Conservation (phyloP, 495 filamentous ascomycete genomes). For the Umbilicaria muhlenbergii region DNA sequence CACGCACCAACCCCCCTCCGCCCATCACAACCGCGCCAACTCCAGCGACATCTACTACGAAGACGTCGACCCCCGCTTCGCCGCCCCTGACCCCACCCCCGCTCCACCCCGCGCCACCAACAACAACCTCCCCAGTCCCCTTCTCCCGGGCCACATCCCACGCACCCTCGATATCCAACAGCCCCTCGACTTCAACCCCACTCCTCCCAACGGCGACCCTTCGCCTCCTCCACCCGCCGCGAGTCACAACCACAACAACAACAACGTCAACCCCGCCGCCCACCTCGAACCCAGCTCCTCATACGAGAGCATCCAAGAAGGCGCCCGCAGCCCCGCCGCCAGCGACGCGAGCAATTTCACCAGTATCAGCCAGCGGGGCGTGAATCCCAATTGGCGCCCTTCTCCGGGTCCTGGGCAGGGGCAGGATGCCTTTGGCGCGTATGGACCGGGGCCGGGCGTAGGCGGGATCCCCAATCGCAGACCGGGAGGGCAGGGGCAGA, state of each 20-base stretch:
- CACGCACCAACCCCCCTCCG: constrained; percentile 15
- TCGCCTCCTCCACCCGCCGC: constrained; percentile 14
- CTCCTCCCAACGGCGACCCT: constrained; percentile 13
- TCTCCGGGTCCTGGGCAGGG: constrained; percentile 6
- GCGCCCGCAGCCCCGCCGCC: constrained; percentile 56
- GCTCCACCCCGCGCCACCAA: constrained; percentile 8
- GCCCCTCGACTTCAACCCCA: constrained; percentile 15
- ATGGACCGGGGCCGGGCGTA: constrained; percentile 2
- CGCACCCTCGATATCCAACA: constrained; percentile 17
- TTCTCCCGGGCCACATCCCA: constrained; percentile 13
- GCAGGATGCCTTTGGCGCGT: constrained; percentile 18
- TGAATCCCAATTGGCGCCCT: constrained; percentile 77
- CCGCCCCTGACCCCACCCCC: constrained; percentile 15
- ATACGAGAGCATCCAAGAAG: constrained; percentile 46
- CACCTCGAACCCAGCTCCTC: constrained; percentile 12
- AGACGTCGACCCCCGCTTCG: constrained; percentile 85
- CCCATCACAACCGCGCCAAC: constrained; percentile 25
- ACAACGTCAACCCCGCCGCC: constrained; percentile 14
- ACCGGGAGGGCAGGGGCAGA: constrained; percentile 20
- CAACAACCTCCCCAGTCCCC: constrained; percentile 1
- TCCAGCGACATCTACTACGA: constrained; percentile 62
- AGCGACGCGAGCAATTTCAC: constrained; percentile 72
- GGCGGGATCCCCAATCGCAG: constrained; percentile 10
- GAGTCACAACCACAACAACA: constrained; percentile 16
- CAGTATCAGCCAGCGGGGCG: constrained; percentile 65